A percentile compares a stretch with the other conserved stretches of the same genome.
Evolutionary conservation across 2,329 filamentous ascomycete species (phyloP).

Genomic region (Drechslera avenae): DNA sequence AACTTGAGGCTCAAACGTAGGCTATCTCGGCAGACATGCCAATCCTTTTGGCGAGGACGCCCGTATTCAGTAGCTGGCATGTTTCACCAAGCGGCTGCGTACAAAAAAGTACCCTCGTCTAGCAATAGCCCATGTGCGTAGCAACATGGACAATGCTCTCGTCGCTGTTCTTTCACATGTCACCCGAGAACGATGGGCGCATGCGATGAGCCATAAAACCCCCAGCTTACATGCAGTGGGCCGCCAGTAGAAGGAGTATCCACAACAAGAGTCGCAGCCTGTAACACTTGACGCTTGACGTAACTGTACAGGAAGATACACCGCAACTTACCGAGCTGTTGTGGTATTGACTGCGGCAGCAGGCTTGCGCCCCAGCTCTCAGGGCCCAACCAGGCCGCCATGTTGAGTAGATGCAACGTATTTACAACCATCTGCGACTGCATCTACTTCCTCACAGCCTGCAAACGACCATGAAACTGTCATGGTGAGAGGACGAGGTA

Average conservation of each 20-base stretch:
- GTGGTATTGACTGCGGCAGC: neutral
- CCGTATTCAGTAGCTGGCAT: neutral
- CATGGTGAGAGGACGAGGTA: neutral
- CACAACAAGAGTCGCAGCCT: constrained; percentile 25
- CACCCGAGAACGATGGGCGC: constrained; percentile 1
- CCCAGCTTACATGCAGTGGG: constrained; percentile 24
- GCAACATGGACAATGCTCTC: neutral
- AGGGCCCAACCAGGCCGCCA: constrained; percentile 1
- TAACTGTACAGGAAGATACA: constrained; percentile 30
- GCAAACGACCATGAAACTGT: too few relatives aligned
- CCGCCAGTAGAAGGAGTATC: constrained; percentile 24
- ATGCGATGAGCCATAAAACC: constrained; percentile 22
- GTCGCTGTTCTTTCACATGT: constrained; percentile 2
- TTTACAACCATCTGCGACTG: neutral
- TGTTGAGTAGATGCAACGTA: neutral
- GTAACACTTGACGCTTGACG: constrained; percentile 35
- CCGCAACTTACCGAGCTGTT: constrained; percentile 1
- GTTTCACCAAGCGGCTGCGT: neutral
- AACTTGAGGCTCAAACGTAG: constrained; percentile 26
- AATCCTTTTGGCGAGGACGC: neutral
- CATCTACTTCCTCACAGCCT: neutral
- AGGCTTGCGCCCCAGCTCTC: constrained; percentile 1
- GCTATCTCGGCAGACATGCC: constrained; percentile 13
- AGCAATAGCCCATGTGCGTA: neutral
- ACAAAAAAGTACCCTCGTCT: neutral